A percentile compares a stretch with the other conserved stretches of the same genome.
These are phyloP conservation scores for Sindora glabra DNA, from an alignment of 306 rosid species.

Conservation along the genomic window DNA sequence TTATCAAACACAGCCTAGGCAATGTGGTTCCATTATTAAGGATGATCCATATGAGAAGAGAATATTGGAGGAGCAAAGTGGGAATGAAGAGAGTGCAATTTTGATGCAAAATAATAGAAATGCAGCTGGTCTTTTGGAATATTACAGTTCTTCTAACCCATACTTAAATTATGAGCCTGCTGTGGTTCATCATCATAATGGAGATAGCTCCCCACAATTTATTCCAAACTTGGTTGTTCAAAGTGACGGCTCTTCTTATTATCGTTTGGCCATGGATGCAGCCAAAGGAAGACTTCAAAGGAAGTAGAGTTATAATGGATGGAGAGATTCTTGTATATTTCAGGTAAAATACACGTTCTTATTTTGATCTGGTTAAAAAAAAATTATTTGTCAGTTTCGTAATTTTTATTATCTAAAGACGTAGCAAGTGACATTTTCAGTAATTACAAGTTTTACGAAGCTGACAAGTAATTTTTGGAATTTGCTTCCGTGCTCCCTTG, in stretches of 20 bases:
- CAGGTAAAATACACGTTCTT: too few relatives aligned
- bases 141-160: conserved; percentile 28
- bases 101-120: too few relatives aligned
- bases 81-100: background rate
- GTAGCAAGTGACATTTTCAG: too few relatives aligned
- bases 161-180: conserved; percentile 41
- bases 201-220: conserved; percentile 49
- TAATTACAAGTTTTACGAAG: too few relatives aligned
- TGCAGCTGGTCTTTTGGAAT: conserved; percentile 27
- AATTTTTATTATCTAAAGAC: too few relatives aligned
- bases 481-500: too few relatives aligned
- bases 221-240: conserved; percentile 53
- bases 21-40: conserved; percentile 42
- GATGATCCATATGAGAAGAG: conserved; percentile 29
- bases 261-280: conserved; percentile 45
- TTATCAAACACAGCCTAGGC: conserved; percentile 81
- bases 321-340: too few relatives aligned
- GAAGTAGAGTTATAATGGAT: conserved; percentile 21
- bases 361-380: too few relatives aligned
- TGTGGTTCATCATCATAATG: conserved; percentile 12
- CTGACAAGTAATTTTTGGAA: too few relatives aligned
- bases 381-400: too few relatives aligned
- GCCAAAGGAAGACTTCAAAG: conserved; percentile 46
- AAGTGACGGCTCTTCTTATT: conserved; percentile 57
- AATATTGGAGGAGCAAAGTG: conserved; percentile 12